Evolutionary conservation across 1,284 basidiomycete species (phyloP).

Genomic region (Earliella scabrosa): DNA sequence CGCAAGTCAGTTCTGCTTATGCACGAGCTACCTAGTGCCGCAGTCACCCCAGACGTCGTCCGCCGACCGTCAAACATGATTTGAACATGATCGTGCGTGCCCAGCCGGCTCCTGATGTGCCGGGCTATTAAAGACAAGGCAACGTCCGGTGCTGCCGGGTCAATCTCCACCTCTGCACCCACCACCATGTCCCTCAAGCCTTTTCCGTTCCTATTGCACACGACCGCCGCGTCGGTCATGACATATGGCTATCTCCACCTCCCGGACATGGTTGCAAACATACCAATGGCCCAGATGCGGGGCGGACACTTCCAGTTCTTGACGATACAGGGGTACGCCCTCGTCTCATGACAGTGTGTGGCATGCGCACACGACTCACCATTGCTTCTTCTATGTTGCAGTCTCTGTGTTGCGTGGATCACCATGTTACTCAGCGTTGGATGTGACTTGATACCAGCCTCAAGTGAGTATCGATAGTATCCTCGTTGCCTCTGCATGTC

Average conservation of each 20-base stretch:
- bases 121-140: not conserved
- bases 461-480: conserved; percentile 39
- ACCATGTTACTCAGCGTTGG: conserved; percentile 55
- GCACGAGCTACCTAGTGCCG: no score
- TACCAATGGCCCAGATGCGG: conserved; percentile 49
- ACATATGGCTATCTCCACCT: conserved; percentile 50
- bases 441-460: conserved; percentile 54
- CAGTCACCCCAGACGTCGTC: no score
- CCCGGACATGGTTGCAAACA: conserved; percentile 38
- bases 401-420: conserved; percentile 53
- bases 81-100: no score
- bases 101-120: not conserved
- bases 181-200: conserved; percentile 13
- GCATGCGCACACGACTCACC: not conserved
- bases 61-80: no score
- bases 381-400: conserved; percentile 23
- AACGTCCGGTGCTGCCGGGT: no score
- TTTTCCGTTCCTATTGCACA: conserved; percentile 42
- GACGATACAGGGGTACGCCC: conserved; percentile 72
- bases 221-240: conserved; percentile 47
- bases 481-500: not conserved
- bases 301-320: conserved; percentile 75
- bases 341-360: not conserved
- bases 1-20: no score
- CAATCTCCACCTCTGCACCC: not conserved